phyloP scores from a whole-genome alignment of 78 protist genomes.

The Ministeria vibrans region DNA sequence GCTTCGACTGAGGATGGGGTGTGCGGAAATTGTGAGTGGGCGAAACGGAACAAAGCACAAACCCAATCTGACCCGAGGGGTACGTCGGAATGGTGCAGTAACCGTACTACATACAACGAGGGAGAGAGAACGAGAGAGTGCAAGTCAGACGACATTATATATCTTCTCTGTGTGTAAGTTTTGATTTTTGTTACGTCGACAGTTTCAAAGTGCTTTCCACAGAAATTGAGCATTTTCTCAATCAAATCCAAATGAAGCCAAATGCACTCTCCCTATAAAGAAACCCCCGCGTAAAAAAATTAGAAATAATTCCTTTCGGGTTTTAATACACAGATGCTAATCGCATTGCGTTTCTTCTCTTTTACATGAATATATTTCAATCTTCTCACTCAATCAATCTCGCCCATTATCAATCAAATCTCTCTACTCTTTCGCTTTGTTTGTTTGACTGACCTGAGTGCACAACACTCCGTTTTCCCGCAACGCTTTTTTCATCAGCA shows the following conservation, averaged over 20 bases:
- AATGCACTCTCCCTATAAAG: constrained; percentile 60
- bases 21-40: no score
- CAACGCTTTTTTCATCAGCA: constrained; percentile 42
- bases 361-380: not conserved
- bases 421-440: not conserved
- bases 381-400: not conserved
- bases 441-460: constrained; percentile 38
- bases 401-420: not conserved
- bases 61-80: constrained; percentile 89
- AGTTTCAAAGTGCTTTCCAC: constrained; percentile 30
- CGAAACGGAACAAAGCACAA: constrained; percentile 43
- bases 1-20: no score
- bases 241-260: constrained; percentile 83
- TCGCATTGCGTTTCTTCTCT: not conserved
- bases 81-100: constrained; percentile 81
- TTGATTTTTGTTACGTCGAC: not conserved
- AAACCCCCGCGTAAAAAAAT: not conserved
- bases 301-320: not conserved
- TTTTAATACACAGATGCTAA: not conserved
- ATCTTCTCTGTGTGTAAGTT: not conserved
- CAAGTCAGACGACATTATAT: no score
- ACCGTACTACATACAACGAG: constrained; percentile 70
- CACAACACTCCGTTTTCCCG: constrained; percentile 76
- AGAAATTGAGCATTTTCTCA: constrained; percentile 28
- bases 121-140: no score